phyloP scores from a whole-genome alignment of 2,329 filamentous ascomycete genomes.

The Anthostomella pinea region DNA sequence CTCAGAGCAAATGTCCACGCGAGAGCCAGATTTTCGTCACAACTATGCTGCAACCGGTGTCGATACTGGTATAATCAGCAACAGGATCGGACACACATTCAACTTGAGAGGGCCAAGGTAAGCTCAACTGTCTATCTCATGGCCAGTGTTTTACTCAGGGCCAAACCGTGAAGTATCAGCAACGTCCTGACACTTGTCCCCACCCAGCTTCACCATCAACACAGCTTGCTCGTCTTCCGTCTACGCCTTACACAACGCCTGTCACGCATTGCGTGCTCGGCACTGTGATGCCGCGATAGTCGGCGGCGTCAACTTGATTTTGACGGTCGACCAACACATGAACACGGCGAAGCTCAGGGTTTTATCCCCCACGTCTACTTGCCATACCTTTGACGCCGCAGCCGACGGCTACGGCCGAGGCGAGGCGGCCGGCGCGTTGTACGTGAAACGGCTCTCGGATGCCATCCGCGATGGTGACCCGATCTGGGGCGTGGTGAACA shows the following conservation, averaged over 20 bases:
- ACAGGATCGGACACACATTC: conserved; percentile 37
- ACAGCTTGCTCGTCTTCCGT: conserved; percentile 38
- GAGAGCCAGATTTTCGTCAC: conserved; percentile 26
- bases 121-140: conserved; percentile 6
- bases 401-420: conserved; percentile 31
- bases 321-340: conserved; percentile 29
- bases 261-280: conserved; percentile 22
- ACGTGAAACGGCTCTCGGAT: conserved; percentile 25
- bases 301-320: conserved; percentile 36
- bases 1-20: conserved; percentile 23
- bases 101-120: conserved; percentile 34
- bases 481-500: conserved; percentile 30
- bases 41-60: conserved; percentile 32
- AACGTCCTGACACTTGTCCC: neutral
- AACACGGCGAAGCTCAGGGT: conserved; percentile 31
- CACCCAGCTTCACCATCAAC: conserved; percentile 24
- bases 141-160: conserved; percentile 1
- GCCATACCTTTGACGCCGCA: conserved; percentile 28
- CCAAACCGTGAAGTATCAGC: too few species aligned
- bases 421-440: conserved; percentile 21
- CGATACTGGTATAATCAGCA: conserved; percentile 35
- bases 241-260: conserved; percentile 33
- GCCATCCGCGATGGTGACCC: conserved; percentile 28
- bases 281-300: conserved; percentile 35
- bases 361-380: conserved; percentile 32